Conservation (phyloP, 139 green algal genomes). For the Chlorella vulgaris region DNA sequence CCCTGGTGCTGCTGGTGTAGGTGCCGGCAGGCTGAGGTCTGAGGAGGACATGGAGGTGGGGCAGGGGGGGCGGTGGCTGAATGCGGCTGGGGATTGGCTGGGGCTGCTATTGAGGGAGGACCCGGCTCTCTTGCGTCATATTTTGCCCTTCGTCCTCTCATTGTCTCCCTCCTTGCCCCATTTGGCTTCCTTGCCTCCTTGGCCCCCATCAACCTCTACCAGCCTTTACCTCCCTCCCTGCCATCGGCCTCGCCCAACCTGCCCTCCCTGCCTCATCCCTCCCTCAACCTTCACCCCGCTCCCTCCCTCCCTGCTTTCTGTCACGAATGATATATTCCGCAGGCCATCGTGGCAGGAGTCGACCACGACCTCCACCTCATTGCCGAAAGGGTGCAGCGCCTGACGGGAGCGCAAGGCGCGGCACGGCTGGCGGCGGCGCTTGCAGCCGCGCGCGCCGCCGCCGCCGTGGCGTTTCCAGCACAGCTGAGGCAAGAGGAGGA, state of each 20-base stretch:
- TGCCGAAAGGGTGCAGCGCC: constrained; percentile 61
- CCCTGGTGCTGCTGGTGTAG: neutral
- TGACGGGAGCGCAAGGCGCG: constrained; percentile 65
- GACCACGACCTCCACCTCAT: constrained; percentile 77
- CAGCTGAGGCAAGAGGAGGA: neutral
- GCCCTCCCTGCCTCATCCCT: too few relatives aligned
- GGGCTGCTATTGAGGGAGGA: neutral
- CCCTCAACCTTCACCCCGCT: too few relatives aligned
- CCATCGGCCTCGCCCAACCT: too few relatives aligned
- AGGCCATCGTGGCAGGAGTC: constrained; percentile 67
- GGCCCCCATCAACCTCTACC: too few relatives aligned
- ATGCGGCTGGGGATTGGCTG: neutral
- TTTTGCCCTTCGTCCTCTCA: too few relatives aligned
- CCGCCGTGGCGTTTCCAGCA: neutral
- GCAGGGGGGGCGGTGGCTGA: neutral
- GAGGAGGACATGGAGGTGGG: constrained; percentile 57
- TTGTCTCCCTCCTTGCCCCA: too few relatives aligned
- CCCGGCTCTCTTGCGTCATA: too few relatives aligned
- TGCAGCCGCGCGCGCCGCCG: constrained; percentile 46
- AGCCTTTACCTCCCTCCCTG: too few relatives aligned
- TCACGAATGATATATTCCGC: too few relatives aligned
- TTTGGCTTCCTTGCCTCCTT: too few relatives aligned
- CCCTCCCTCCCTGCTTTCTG: too few relatives aligned
- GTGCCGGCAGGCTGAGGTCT: constrained; percentile 14
- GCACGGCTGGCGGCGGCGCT: constrained; percentile 79